phyloP scores from a whole-genome alignment of 192 early-diverging fungal genomes.

The Pecoramyces ruminantium region DNA sequence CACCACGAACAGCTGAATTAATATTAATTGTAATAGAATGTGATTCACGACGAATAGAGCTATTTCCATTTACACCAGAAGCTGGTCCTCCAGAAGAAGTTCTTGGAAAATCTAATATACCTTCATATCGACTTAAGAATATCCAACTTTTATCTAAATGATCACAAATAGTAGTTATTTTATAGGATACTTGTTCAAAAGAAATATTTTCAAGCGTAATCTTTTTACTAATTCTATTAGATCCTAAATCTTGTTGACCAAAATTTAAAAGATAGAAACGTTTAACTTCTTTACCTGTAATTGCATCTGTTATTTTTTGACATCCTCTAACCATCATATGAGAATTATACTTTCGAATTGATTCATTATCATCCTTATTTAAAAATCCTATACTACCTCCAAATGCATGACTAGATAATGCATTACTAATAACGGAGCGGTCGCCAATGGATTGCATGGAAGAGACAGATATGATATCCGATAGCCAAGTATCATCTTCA shows the following conservation, averaged over 20 bases:
- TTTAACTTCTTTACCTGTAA: constrained; percentile 16
- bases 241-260: constrained; percentile 58
- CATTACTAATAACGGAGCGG: not conserved
- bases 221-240: constrained; percentile 34
- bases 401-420: not conserved
- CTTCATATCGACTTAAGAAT: constrained; percentile 44
- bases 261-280: constrained; percentile 59
- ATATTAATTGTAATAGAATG: constrained; percentile 49
- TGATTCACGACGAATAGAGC: constrained; percentile 1
- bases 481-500: not conserved
- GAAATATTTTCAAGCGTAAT: constrained; percentile 39
- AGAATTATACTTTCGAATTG: not conserved
- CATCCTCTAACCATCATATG: constrained; percentile 42
- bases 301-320: constrained; percentile 27
- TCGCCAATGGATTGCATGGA: not conserved
- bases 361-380: not conserved
- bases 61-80: not conserved
- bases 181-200: constrained; percentile 35
- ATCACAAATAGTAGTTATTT: constrained; percentile 32
- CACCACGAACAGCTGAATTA: constrained; percentile 31
- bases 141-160: constrained; percentile 40
- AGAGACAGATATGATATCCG: not conserved
- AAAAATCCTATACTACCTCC: not conserved
- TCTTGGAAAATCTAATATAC: constrained; percentile 34
- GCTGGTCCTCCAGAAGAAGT: not conserved